Base-by-base conservation (phyloP, 441 rosid genomes). In the Arabidopsis lyrata region DNA sequence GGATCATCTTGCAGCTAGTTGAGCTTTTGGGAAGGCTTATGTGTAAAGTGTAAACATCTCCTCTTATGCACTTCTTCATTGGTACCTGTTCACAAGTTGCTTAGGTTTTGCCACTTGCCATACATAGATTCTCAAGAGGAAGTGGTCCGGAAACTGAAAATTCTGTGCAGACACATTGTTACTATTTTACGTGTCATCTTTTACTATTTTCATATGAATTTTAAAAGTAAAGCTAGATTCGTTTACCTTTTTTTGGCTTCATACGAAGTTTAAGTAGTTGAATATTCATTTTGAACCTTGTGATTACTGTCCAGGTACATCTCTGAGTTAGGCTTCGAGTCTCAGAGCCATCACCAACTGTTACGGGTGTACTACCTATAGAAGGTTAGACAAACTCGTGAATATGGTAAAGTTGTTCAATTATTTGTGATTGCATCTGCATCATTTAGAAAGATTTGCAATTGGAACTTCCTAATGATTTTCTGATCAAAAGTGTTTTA, bases 11-110 rank as follows among this genome's bases (percentile, higher is more conserved):
- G 42, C 58, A 58, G 49, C 66, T 73, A 3, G 32, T 57, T 56
- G 32, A 44, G 57, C 39, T 55, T 63, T 64, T 29, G n/a, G 41
- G 20, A 63, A 32, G 47, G 70, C 45, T 48, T 44, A 62, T 53
- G 42, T 44, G 68, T 55, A 66, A 49, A 65, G 50, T 61, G 38
- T 62, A 29, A 50, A 49, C 68, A 38, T 38, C 61, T 32, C 48
- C n/a, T 42, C 56, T 29, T 58, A 5, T 61, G 31, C 56, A 27
- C 50, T 63, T 15, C 42, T 65, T n/a, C 45, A 1, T 4, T 76
- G 53, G 45, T 70, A 35, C 69, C 52, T 36, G 16, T 63, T 69
- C 66, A 62, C 79, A 35, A 29, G 65, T 68, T 68, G 36, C 69
- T 58, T 49, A 32, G 4, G 67, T 66, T 50, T 49, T 50, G 38